Conservation (phyloP, 2,329 filamentous ascomycete species). For the Pseudocercospora eumusae region DNA sequence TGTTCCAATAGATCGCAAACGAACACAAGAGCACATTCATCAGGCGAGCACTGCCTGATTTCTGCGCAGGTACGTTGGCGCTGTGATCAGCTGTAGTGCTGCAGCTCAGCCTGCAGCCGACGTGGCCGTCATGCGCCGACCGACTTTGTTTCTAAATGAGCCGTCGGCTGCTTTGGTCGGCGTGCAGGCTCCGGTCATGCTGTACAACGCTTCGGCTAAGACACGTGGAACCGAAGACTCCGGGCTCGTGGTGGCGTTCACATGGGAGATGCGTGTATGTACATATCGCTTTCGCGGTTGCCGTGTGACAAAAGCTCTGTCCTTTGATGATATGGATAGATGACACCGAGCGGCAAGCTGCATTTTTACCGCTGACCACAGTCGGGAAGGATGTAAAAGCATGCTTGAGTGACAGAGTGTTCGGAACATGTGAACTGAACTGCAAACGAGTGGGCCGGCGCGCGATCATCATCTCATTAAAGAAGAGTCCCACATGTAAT, state of each 20-base stretch:
- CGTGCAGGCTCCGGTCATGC: conserved; percentile 19
- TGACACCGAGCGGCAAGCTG: conserved; percentile 14
- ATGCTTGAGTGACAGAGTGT: conserved; percentile 2
- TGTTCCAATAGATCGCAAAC: conserved; percentile 22
- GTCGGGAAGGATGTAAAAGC: neutral
- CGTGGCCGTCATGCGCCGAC: conserved; percentile 19
- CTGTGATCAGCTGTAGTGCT: conserved; percentile 17
- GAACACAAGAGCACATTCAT: conserved; percentile 7
- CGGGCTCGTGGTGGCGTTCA: conserved; percentile 18
- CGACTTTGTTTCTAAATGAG: conserved; percentile 14
- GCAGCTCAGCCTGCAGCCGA: conserved; percentile 13
- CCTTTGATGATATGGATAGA: neutral
- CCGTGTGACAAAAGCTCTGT: neutral
- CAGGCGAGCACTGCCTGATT: conserved; percentile 13
- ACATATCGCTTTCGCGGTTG: conserved; percentile 6
- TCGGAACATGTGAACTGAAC: too few species aligned
- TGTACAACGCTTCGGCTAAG: conserved; percentile 18
- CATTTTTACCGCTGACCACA: neutral
- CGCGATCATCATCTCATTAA: conserved; percentile 10
- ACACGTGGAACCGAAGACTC: conserved; percentile 24
- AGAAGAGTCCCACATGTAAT: conserved; percentile 11
- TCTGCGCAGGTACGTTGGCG: conserved; percentile 27
- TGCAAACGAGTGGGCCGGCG: conserved; percentile 5
- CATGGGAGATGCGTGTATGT: conserved; percentile 17
- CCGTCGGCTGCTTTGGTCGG: conserved; percentile 15